Evolutionary conservation across 768 basidiomycete genomes (phyloP).

Genomic region (Phylloporus sp.): DNA sequence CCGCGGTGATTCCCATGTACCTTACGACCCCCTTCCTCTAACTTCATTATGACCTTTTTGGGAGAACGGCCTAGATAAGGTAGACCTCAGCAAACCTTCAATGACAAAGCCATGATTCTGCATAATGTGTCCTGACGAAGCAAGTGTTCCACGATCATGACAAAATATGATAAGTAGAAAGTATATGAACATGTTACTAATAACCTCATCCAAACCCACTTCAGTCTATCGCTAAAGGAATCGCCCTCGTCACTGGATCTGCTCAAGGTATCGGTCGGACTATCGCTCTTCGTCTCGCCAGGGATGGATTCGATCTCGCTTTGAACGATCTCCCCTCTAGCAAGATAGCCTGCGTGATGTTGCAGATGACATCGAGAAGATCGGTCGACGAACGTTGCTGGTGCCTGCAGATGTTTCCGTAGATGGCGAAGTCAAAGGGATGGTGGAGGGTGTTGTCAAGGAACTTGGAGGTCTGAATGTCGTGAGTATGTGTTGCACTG

Average conservation of each 20-base stretch:
- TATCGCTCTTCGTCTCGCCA: slow-evolving; percentile 17
- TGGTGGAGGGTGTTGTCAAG: slow-evolving; percentile 32
- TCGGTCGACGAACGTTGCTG: slow-evolving; percentile 12
- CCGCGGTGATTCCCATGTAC: too few species aligned
- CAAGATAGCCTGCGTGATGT: slow-evolving; percentile 5
- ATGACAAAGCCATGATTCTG: too few species aligned
- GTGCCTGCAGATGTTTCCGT: slow-evolving; percentile 37
- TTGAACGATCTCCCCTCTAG: slow-evolving; percentile 27
- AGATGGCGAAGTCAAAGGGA: slow-evolving; percentile 38
- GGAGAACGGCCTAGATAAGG: too few species aligned
- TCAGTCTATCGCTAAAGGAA: slow-evolving; percentile 23
- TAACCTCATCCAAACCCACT: too few species aligned
- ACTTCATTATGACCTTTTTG: too few species aligned
- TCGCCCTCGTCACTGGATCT: slow-evolving; percentile 30
- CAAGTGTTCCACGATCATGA: too few species aligned
- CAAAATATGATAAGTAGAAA: too few species aligned
- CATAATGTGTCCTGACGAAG: too few species aligned
- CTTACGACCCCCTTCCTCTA: too few species aligned
- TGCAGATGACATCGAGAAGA: slow-evolving; percentile 6
- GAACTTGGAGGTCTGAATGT: slow-evolving; percentile 43
- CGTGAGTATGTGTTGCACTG: slow-evolving; percentile 26
- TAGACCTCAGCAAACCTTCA: too few species aligned
- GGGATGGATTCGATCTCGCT: slow-evolving; percentile 26
- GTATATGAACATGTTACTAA: too few species aligned
- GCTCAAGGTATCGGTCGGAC: slow-evolving; percentile 27